Conservation (phyloP, 2,329 filamentous ascomycete genomes). For the Talaromyces amestolkiae region DNA sequence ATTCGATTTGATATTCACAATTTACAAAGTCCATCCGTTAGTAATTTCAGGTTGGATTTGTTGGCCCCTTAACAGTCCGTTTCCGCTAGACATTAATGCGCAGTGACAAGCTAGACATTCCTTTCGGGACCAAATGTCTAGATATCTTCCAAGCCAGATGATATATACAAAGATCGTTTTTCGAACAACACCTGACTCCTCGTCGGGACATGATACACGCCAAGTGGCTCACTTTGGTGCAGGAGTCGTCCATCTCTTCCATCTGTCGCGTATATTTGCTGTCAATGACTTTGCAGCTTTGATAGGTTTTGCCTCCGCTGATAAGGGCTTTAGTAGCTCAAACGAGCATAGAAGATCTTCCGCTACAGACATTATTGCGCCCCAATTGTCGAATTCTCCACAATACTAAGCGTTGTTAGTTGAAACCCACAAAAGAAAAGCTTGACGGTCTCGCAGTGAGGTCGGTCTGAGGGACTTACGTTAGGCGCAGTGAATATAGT, state of each 20-base stretch:
- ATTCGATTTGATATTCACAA: no score
- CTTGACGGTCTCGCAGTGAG: not conserved
- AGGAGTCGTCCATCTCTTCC: not conserved
- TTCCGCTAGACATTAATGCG: no score
- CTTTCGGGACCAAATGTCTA: no score
- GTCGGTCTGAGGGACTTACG: constrained; percentile 57
- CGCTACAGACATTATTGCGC: constrained; percentile 97
- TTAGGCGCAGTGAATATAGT: constrained; percentile 98
- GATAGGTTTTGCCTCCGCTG: not conserved
- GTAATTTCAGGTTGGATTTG: no score
- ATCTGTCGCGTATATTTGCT: not conserved
- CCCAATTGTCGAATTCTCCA: constrained; percentile 98
- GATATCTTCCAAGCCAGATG: no score
- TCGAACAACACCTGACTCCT: not conserved
- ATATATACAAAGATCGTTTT: not conserved
- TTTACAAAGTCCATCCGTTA: no score
- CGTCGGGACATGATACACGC: not conserved
- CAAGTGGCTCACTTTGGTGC: not conserved
- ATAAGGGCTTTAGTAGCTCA: constrained; percentile 89
- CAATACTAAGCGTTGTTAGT: constrained; percentile 67
- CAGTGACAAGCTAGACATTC: no score
- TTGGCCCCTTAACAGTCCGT: no score
- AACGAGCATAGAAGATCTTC: constrained; percentile 93
- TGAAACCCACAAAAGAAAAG: constrained; percentile 40
- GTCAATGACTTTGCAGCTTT: not conserved